These are phyloP conservation scores for Fusarium dlaminii DNA, from an alignment of 2,329 filamentous ascomycete genomes.

Conservation along the genomic window DNA sequence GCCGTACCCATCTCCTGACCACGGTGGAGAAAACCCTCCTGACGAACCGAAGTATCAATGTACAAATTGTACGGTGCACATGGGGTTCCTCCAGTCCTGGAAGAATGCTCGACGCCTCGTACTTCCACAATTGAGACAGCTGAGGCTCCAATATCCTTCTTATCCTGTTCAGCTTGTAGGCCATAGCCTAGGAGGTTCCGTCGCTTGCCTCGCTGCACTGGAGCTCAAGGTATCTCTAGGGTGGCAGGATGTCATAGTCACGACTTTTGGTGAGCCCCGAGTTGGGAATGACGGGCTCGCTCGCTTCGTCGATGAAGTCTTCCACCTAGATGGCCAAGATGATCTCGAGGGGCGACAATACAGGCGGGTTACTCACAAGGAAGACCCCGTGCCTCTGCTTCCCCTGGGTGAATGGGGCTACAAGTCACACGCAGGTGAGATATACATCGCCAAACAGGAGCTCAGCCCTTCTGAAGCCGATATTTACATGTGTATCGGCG, in stretches of 20 bases:
- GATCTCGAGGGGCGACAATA: conserved; percentile 59
- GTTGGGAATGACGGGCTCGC: conserved; percentile 68
- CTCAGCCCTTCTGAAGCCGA: conserved; percentile 76
- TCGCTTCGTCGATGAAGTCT: conserved; percentile 63
- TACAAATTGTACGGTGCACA: conserved; percentile 89
- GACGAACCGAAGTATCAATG: conserved; percentile 66
- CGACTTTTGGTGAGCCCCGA: conserved; percentile 91
- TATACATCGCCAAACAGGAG: conserved; percentile 79
- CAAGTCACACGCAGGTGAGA: conserved; percentile 83
- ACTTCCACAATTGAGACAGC: conserved; percentile 70
- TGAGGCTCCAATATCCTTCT: conserved; percentile 69
- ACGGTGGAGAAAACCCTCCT: conserved; percentile 48
- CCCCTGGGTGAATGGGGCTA: conserved; percentile 92
- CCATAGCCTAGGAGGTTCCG: conserved; percentile 91
- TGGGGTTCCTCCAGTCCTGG: conserved; percentile 90
- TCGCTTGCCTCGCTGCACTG: conserved; percentile 85
- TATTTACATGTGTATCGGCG: conserved; percentile 75
- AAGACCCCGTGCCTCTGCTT: conserved; percentile 89
- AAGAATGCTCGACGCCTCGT: conserved; percentile 75
- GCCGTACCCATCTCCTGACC: conserved; percentile 76
- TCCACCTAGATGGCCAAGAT: conserved; percentile 52
- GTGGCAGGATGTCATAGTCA: conserved; percentile 78
- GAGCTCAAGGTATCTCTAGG: conserved; percentile 79
- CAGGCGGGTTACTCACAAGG: conserved; percentile 82
- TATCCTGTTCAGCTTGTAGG: conserved; percentile 84